Base-by-base conservation (phyloP, 768 basidiomycete genomes). In the Rhodosporidiobolus odoratus region DNA sequence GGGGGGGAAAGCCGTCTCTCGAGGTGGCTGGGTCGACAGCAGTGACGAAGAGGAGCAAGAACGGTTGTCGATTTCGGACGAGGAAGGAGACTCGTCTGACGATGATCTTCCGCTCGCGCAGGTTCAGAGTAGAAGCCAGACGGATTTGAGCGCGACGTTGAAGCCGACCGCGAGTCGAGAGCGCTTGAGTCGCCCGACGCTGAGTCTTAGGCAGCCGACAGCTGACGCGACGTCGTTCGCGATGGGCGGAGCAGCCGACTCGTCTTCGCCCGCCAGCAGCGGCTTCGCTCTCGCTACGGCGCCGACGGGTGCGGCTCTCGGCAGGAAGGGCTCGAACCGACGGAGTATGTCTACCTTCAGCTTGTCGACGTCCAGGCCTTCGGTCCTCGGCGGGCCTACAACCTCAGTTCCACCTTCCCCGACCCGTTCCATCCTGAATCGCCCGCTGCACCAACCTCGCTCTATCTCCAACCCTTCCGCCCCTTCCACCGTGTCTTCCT, bases 41-140 rank as follows among this genome's bases (percentile, higher is more conserved):
- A 73, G 72, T 48, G 68, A 66, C 48, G 72, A 73, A 23, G 62
- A 67, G 35, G 45, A 66, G 30, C 40, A 66, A 25, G 69, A 71
- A 45, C 47, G 34, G 53, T 34, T 41, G 32, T 69, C 58, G 16
- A 30, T n/a, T 41, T 64, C 63, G 54, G 54, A 56, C 13, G 67
- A 68, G 27, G 52, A 40, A 32, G 52, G 40, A 27, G 30, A 52
- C 15, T 67, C 66, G 50, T 47, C 41, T 7, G 69, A 70, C 58
- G 72, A 69, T 58, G 72, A 73, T 32, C 68, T 73, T 0, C 72
- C 72, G 37, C 62, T 73, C 25, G 61, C 72, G 58, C 52, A 56
- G 54, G 58, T 72, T 45, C 19, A n/a, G 38, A 62, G 61, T 25
- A 34, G 68, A 5, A 73, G 72, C n/a, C 64, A 63, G 53, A 60